Evolutionary conservation across 2,329 filamentous ascomycete genomes (phyloP), one percentile per base, ranked within the genome.

Genomic region (Fusarium drepaniforme): DNA sequence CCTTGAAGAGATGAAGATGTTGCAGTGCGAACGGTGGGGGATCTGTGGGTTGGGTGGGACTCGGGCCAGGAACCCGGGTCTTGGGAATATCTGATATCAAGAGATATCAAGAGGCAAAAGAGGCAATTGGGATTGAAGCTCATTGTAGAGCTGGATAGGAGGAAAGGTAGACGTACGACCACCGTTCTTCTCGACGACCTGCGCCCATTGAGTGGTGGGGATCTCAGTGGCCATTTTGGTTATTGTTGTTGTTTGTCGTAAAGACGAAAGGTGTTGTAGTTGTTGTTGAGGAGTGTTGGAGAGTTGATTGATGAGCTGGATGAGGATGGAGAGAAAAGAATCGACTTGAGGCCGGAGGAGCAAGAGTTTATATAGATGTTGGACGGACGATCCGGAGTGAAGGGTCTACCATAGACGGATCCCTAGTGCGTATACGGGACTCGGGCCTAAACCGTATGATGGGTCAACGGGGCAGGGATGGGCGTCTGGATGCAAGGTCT

Each of bases 191-290:
- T 97, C 94, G 79, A 97, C 88, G 78, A 98, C 94, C 85, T 97
- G 94, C 62, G 96, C 96, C 94, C 93, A 97, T 88, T 98, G 96
- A 84, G 92, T 92, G 61, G 89, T 90, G 69, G 96, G 96, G 80
- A 98, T 90, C 66, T 90, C 65, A 59, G 76, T 67, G 61, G 81
- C 74, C 82, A 83, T 82, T 68, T 63, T 78, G 77, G 64, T 68
- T 68, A 69, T 72, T 75, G 68, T 57, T 62, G 49, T 38, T 59
- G 49, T 74, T 65, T 67, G 72, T 78, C 73, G 70, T 72, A 65
- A 74, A 75, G 71, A 78, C 69, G 66, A 64, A 62, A 71, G 67
- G 53, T 71, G 65, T 59, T 51, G 46, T 51, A 37, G 66, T 74
- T 65, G 66, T 61, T 68, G 68, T 59, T 68, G 71, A 75, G 70